Conservation (phyloP, 2,329 filamentous ascomycete species). For the Aplosporella prunicola region DNA sequence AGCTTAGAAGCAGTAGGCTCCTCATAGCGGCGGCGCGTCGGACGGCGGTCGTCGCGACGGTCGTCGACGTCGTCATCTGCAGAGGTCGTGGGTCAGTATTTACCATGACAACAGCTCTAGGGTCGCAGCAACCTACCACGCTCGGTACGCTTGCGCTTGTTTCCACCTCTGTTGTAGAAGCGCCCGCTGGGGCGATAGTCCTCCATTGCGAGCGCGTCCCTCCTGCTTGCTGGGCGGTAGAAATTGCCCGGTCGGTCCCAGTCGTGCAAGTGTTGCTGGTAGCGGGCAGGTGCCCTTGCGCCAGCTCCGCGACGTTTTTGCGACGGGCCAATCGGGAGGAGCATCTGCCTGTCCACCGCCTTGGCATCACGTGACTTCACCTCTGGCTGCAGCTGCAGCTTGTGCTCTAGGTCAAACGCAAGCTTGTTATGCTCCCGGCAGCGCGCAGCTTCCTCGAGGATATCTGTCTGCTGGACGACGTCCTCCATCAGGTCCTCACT, state of each 20-base stretch:
- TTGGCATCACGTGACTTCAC: too few species aligned
- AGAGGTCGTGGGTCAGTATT: not conserved
- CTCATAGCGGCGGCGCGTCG: constrained; percentile 25
- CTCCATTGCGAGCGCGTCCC: not conserved
- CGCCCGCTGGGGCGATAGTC: constrained; percentile 15
- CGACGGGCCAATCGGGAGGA: constrained; percentile 4
- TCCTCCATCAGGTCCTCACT: too few species aligned
- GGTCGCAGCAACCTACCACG: constrained; percentile 52
- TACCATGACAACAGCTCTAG: not conserved
- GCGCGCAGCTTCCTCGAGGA: too few species aligned
- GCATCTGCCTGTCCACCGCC: constrained; percentile 5
- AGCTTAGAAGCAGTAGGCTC: constrained; percentile 27
- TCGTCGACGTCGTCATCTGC: constrained; percentile 17
- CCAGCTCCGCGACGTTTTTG: constrained; percentile 3
- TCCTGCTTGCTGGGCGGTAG: constrained; percentile 4
- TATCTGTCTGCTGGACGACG: too few species aligned
- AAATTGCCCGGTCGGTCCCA: constrained; percentile 6
- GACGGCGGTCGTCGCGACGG: constrained; percentile 21
- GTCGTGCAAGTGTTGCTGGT: constrained; percentile 1
- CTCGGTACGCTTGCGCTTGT: constrained; percentile 67
- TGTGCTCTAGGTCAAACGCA: too few species aligned
- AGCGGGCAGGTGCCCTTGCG: constrained; percentile 9
- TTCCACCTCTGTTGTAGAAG: constrained; percentile 13
- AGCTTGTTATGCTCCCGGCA: too few species aligned
- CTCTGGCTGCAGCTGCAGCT: too few species aligned